Percentiles rank a stretch among this genome's conserved stretches.
These are phyloP conservation scores for Metarhizium guizhouense DNA, from an alignment of 2,329 filamentous ascomycete genomes.

Conservation along the genomic window DNA sequence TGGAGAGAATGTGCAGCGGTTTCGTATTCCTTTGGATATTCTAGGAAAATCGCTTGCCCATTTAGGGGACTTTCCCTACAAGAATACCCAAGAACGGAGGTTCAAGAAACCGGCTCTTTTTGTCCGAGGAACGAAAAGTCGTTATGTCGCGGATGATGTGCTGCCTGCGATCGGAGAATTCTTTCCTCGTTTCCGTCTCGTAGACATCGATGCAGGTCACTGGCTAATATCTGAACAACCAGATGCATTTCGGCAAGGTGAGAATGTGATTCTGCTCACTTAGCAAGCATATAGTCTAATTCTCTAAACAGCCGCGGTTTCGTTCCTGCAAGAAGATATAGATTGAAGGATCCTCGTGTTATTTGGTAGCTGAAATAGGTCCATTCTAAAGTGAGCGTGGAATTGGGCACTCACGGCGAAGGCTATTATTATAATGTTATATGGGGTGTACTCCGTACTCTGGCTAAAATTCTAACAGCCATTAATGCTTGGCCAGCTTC, in stretches of 20 bases:
- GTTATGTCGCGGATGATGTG: constrained; percentile 72
- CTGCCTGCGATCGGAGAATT: constrained; percentile 73
- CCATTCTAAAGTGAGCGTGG: neutral
- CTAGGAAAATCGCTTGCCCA: constrained; percentile 60
- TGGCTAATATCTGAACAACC: constrained; percentile 89
- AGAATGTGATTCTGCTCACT: neutral
- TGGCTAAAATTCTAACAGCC: neutral
- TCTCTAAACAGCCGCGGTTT: constrained; percentile 1
- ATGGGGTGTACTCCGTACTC: neutral
- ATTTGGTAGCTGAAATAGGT: too few species aligned
- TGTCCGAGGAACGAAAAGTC: constrained; percentile 66
- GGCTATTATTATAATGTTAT: neutral
- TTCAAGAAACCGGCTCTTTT: constrained; percentile 77
- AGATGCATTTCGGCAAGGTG: constrained; percentile 66
- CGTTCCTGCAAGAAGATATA: constrained; percentile 1
- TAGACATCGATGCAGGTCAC: constrained; percentile 70
- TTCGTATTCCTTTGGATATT: constrained; percentile 68
- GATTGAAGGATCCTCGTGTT: neutral
- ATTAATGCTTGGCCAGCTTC: too few species aligned
- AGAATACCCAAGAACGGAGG: constrained; percentile 54
- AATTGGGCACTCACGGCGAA: neutral
- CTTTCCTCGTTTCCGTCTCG: constrained; percentile 68
- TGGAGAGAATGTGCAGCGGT: constrained; percentile 50
- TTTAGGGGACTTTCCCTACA: constrained; percentile 85
- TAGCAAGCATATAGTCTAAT: neutral